phyloP scores from a whole-genome alignment of 2,329 filamentous ascomycete genomes.

The Aspergillus sp. region DNA sequence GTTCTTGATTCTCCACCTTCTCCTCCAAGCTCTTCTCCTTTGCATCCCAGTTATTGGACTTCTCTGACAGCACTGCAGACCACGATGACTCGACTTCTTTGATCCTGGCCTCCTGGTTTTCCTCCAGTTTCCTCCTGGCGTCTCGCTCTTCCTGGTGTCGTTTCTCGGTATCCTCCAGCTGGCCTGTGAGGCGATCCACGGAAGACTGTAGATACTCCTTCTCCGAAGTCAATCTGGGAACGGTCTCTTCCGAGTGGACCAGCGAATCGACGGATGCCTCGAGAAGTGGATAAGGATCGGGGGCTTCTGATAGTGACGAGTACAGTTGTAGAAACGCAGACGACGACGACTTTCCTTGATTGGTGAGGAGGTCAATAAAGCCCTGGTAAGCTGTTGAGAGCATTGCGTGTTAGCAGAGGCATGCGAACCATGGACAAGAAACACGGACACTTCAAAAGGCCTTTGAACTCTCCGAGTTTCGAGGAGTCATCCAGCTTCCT shows the following conservation, averaged over 20 bases:
- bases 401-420: slow-evolving; percentile 5
- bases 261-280: slow-evolving; percentile 94
- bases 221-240: slow-evolving; percentile 81
- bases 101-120: slow-evolving; percentile 65
- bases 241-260: slow-evolving; percentile 80
- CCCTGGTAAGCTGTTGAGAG: slow-evolving; percentile 69
- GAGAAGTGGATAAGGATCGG: slow-evolving; percentile 89
- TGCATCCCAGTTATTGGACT: slow-evolving; percentile 90
- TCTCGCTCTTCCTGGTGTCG: slow-evolving; percentile 69
- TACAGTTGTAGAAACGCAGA: slow-evolving; percentile 90
- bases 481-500: slow-evolving; percentile 81
- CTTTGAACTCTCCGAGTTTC: slow-evolving; percentile 83
- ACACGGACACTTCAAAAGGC: slow-evolving; percentile 65
- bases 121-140: slow-evolving; percentile 65
- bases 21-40: slow-evolving; percentile 88
- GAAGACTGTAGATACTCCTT: slow-evolving; percentile 78
- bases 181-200: slow-evolving; percentile 62
- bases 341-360: slow-evolving; percentile 89
- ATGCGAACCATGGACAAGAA: neutral
- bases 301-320: slow-evolving; percentile 85
- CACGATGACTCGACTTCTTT: slow-evolving; percentile 87
- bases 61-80: slow-evolving; percentile 82
- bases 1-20: slow-evolving; percentile 88
- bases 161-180: slow-evolving; percentile 74
- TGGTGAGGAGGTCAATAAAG: slow-evolving; percentile 93